Evolutionary conservation across 2,329 filamentous ascomycete genomes (phyloP).

Genomic region (Ascochyta rabiei): DNA sequence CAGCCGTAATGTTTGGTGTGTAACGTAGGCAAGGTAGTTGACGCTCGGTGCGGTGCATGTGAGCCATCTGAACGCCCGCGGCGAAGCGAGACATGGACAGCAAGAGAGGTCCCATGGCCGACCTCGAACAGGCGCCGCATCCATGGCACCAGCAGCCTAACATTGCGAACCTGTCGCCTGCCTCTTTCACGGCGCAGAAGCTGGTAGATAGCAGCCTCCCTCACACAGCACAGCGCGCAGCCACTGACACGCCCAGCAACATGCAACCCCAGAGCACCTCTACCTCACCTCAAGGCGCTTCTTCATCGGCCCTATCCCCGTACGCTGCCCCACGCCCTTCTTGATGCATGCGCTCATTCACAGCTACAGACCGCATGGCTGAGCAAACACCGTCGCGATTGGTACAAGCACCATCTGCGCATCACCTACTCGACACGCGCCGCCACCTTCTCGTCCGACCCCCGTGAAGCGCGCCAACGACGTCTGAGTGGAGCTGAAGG

Average conservation of each 20-base stretch:
- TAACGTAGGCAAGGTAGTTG: constrained; percentile 11
- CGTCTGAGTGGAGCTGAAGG: constrained; percentile 51
- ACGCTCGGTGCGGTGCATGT: constrained; percentile 18
- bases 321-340: constrained; percentile 24
- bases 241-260: constrained; percentile 52
- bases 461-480: constrained; percentile 51
- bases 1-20: constrained; percentile 22
- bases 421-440: constrained; percentile 52
- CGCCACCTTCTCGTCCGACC: constrained; percentile 60
- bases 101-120: constrained; percentile 39
- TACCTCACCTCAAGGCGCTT: constrained; percentile 66
- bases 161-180: constrained; percentile 48
- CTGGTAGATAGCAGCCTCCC: constrained; percentile 48
- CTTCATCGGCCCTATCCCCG: constrained; percentile 69
- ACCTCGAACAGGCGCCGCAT: constrained; percentile 27
- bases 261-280: constrained; percentile 66
- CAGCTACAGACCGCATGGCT: constrained; percentile 62
- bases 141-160: constrained; percentile 45
- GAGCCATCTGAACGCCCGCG: constrained; percentile 21
- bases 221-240: neutral
- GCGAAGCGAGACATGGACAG: constrained; percentile 20
- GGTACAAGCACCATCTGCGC: constrained; percentile 62
- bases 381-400: constrained; percentile 66
- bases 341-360: constrained; percentile 20
- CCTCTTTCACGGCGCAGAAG: constrained; percentile 61